Evolutionary conservation across 176 grass and related monocot genomes (phyloP).

Genomic region (Oryza coarctata): DNA sequence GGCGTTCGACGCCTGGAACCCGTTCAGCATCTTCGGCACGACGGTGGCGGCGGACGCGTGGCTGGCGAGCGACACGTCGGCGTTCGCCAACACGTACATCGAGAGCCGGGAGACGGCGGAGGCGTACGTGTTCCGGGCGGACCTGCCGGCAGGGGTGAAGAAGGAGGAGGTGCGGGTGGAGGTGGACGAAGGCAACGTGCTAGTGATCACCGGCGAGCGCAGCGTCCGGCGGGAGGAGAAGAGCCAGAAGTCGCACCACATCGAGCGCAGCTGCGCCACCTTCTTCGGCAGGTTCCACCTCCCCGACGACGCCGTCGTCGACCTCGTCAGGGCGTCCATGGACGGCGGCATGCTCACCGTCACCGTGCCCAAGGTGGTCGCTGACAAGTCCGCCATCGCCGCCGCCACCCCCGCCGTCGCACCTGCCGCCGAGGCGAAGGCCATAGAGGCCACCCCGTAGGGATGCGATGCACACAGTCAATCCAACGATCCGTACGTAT

Average conservation of each 20-base stretch:
- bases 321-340: constrained; percentile 62
- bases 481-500: background rate
- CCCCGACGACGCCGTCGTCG: constrained; percentile 51
- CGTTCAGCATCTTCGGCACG: constrained; percentile 62
- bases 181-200: constrained; percentile 59
- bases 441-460: constrained; percentile 32
- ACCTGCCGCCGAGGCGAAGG: background rate
- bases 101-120: constrained; percentile 48
- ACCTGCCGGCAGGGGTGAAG: constrained; percentile 40
- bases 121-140: constrained; percentile 63
- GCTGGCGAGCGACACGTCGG: constrained; percentile 54
- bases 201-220: constrained; percentile 59
- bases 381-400: background rate
- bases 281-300: constrained; percentile 67
- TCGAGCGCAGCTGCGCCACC: constrained; percentile 58
- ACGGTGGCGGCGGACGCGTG: constrained; percentile 32
- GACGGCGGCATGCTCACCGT: constrained; percentile 58
- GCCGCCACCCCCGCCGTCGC: background rate
- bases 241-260: constrained; percentile 33
- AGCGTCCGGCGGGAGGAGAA: constrained; percentile 35
- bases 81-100: constrained; percentile 51
- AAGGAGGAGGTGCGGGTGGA: constrained; percentile 60
- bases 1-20: constrained; percentile 45
- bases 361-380: constrained; percentile 56
- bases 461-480: background rate